These are phyloP conservation scores for Carex scoparia DNA, from an alignment of 176 grass and related monocot genomes.

Conservation along the genomic window DNA sequence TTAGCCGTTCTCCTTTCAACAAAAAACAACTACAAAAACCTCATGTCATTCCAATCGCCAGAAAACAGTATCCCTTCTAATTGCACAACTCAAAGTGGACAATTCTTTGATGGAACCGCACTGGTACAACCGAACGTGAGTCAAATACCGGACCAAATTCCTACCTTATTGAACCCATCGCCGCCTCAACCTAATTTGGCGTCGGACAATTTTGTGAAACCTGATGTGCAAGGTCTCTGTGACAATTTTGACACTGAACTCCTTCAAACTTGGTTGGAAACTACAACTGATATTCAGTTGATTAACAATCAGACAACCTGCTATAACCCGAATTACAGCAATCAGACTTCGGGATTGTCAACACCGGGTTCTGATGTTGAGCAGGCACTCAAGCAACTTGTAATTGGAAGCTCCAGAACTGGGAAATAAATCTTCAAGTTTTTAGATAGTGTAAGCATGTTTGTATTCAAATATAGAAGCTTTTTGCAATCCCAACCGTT, in stretches of 20 bases:
- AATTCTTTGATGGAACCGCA: neutral
- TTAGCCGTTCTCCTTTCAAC: conserved; percentile 33
- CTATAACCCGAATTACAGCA: no score
- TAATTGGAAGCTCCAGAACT: no score
- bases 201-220: neutral
- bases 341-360: no score
- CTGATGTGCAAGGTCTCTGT: neutral
- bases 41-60: neutral
- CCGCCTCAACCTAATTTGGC: neutral
- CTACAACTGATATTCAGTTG: no score
- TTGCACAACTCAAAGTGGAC: conserved; percentile 8
- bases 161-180: neutral
- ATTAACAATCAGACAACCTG: no score
- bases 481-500: no score
- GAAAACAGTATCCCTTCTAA: neutral
- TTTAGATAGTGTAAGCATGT: no score
- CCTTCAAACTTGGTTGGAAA: neutral
- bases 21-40: neutral
- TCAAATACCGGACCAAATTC: neutral
- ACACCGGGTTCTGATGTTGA: no score
- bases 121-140: neutral
- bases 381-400: no score
- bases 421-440: no score
- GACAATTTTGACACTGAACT: conserved; percentile 3
- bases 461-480: no score